These are phyloP conservation scores for Mycena albidolilacea DNA, from an alignment of 768 basidiomycete genomes.

Conservation along the genomic window DNA sequence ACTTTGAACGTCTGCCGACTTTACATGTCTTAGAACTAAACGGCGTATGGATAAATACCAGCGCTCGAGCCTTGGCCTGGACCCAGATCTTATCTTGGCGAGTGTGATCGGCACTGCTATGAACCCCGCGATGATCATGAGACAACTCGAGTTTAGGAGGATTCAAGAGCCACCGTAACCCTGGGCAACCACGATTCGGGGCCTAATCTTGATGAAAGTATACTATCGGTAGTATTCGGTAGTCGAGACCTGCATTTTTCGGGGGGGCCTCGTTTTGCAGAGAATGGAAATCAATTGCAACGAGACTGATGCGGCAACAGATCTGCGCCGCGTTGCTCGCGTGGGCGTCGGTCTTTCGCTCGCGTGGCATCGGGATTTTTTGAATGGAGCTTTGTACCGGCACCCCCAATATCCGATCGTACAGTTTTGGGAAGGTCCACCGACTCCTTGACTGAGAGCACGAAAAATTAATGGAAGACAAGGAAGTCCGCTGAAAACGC, in stretches of 20 bases:
- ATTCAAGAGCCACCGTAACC: neutral
- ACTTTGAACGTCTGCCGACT: neutral
- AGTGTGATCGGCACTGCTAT: constrained; percentile 1
- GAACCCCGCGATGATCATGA: neutral
- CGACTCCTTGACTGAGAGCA: no score
- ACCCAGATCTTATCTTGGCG: constrained; percentile 4
- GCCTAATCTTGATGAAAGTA: neutral
- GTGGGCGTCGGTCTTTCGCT: neutral
- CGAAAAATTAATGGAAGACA: neutral
- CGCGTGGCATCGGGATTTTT: neutral
- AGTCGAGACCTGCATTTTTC: neutral
- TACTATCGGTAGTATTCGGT: neutral
- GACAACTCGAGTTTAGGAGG: neutral
- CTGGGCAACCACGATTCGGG: neutral
- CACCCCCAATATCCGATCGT: constrained; percentile 6
- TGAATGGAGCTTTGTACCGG: neutral
- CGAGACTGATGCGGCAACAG: neutral
- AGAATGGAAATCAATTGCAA: neutral
- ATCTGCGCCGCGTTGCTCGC: neutral
- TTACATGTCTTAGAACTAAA: neutral
- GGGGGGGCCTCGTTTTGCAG: neutral
- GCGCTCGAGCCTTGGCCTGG: neutral
- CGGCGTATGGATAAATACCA: neutral
- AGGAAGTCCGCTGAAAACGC: constrained; percentile 3
- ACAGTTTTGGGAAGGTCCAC: neutral